A percentile compares a stretch with the other conserved stretches of the same genome.
These are phyloP conservation scores for Spiromastix sp. DNA, from an alignment of 2,329 filamentous ascomycete species.

Conservation along the genomic window DNA sequence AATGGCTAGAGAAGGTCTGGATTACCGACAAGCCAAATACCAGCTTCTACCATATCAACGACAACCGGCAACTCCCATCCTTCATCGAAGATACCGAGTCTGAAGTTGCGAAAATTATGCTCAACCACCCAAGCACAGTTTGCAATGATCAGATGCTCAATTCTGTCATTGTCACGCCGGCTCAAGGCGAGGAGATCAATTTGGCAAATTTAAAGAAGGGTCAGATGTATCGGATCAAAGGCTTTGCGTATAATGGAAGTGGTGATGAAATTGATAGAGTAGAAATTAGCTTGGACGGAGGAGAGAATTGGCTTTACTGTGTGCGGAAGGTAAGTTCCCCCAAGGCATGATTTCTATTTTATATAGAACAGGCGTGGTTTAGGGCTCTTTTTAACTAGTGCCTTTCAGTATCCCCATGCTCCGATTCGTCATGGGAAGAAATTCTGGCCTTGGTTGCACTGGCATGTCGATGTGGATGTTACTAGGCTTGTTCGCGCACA, in stretches of 20 bases:
- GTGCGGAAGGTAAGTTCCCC: slow-evolving; percentile 25
- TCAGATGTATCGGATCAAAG: slow-evolving; percentile 33
- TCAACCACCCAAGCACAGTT: slow-evolving; percentile 38
- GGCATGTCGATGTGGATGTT: slow-evolving; percentile 41
- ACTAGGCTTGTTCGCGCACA: slow-evolving; percentile 34
- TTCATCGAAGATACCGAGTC: slow-evolving; percentile 42
- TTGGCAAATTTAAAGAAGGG: slow-evolving; percentile 30
- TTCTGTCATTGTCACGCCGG: slow-evolving; percentile 37
- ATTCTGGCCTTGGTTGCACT: slow-evolving; percentile 46
- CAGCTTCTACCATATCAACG: slow-evolving; percentile 39
- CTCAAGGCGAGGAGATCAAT: slow-evolving; percentile 35
- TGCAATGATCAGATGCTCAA: slow-evolving; percentile 42
- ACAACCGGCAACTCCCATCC: slow-evolving; percentile 38
- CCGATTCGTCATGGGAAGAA: slow-evolving; percentile 43
- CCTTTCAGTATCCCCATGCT: slow-evolving; percentile 36
- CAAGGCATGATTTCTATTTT: slow-evolving; percentile 5
- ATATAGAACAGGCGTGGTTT: background rate
- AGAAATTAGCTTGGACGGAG: slow-evolving; percentile 39
- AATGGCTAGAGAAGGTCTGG: slow-evolving; percentile 34
- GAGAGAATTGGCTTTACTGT: slow-evolving; percentile 40
- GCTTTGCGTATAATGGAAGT: slow-evolving; percentile 41
- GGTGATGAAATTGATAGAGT: slow-evolving; percentile 41
- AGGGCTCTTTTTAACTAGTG: too few species aligned
- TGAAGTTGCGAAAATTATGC: slow-evolving; percentile 37
- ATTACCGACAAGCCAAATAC: slow-evolving; percentile 31